These are phyloP conservation scores for Mollisia scopiformis DNA, from an alignment of 2,329 filamentous ascomycete genomes.

Conservation along the genomic window DNA sequence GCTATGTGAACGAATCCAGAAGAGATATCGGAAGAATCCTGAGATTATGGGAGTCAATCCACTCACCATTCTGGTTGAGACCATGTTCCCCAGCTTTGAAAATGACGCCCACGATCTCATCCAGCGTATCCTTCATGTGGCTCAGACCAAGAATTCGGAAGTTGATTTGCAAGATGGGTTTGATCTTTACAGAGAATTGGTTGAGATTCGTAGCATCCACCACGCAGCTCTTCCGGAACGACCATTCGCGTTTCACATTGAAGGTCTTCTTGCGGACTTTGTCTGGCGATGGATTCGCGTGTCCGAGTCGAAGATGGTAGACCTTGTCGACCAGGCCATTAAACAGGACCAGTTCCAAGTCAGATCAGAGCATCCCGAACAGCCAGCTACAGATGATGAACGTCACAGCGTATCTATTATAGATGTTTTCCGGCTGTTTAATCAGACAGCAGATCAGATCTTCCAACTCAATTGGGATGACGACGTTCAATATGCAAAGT, in stretches of 20 bases:
- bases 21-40: conserved; percentile 86
- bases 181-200: conserved; percentile 86
- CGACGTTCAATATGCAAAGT: conserved; percentile 90
- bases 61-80: conserved; percentile 74
- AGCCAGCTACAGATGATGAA: conserved; percentile 74
- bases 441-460: conserved; percentile 86
- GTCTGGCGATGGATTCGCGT: conserved; percentile 93
- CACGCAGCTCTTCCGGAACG: conserved; percentile 70
- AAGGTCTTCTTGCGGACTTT: conserved; percentile 84
- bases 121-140: conserved; percentile 74
- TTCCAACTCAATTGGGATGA: conserved; percentile 89
- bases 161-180: conserved; percentile 92
- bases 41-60: conserved; percentile 78
- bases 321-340: conserved; percentile 87
- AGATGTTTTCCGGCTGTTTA: conserved; percentile 93
- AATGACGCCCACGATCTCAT: conserved; percentile 87
- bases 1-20: conserved; percentile 85
- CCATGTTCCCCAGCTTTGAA: conserved; percentile 87
- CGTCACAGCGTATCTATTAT: conserved; percentile 92
- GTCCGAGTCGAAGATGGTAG: conserved; percentile 77
- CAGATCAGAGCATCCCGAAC: conserved; percentile 63
- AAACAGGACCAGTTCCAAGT: conserved; percentile 88
- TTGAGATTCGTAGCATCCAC: conserved; percentile 83
- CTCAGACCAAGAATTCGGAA: conserved; percentile 70
- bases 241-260: conserved; percentile 85